phyloP scores from a whole-genome alignment of 345 rosid species.

The Excoecaria agallocha region DNA sequence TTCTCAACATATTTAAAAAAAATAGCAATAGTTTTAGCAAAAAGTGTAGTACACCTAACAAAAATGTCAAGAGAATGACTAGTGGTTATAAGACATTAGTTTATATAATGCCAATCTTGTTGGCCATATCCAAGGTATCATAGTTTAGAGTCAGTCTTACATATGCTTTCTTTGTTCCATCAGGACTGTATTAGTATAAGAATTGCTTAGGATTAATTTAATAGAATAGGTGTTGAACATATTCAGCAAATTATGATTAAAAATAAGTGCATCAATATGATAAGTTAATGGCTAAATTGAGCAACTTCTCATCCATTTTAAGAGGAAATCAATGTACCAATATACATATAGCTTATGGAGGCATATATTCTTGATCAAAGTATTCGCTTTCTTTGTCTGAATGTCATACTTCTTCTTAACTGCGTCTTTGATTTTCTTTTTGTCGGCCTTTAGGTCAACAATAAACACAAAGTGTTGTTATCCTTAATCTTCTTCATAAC shows the following conservation, averaged over 20 bases:
- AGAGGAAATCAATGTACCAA: background rate
- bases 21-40: slow-evolving; percentile 16
- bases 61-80: slow-evolving; percentile 13
- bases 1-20: slow-evolving; percentile 11
- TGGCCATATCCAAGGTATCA: slow-evolving; percentile 44
- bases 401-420: slow-evolving; percentile 95
- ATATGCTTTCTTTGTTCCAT: slow-evolving; percentile 73
- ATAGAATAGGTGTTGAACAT: background rate
- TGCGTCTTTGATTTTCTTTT: slow-evolving; percentile 85
- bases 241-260: too few relatives aligned
- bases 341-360: background rate
- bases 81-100: background rate
- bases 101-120: slow-evolving; percentile 30
- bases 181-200: slow-evolving; percentile 37
- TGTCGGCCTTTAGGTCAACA: slow-evolving; percentile 89
- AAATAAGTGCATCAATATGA: background rate
- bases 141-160: slow-evolving; percentile 67
- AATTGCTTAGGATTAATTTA: background rate
- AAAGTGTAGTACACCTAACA: slow-evolving; percentile 21
- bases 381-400: slow-evolving; percentile 88
- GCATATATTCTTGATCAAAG: slow-evolving; percentile 66
- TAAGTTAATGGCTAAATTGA: too few relatives aligned
- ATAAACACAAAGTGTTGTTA: slow-evolving; percentile 94
- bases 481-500: slow-evolving; percentile 97
- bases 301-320: background rate